phyloP scores from a whole-genome alignment of 345 rosid species.

The Rhodamnia argentea region DNA sequence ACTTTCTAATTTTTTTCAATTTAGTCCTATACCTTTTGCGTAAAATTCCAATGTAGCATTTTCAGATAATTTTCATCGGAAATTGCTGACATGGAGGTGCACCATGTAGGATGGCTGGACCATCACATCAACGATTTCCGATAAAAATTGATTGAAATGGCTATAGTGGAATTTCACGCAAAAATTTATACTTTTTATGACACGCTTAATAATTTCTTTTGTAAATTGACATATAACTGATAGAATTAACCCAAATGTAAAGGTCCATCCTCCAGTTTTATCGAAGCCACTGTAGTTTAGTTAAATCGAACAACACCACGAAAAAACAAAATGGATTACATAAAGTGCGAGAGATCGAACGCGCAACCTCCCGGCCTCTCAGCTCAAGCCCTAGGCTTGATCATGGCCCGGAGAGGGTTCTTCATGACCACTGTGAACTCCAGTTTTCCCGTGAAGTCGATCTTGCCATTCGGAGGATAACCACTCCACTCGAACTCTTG shows the following conservation, averaged over 20 bases:
- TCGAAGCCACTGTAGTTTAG: neutral
- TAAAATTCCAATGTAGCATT: neutral
- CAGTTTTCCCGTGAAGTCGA: constrained; percentile 59
- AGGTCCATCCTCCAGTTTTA: neutral
- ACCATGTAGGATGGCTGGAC: no score
- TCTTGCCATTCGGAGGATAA: constrained; percentile 23
- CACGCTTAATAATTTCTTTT: no score
- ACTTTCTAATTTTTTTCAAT: neutral
- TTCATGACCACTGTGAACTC: constrained; percentile 91
- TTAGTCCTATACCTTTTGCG: neutral
- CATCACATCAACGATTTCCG: neutral
- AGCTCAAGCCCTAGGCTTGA: constrained; percentile 40
- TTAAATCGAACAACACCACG: neutral
- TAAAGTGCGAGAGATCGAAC: neutral
- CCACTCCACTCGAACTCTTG: constrained; percentile 84
- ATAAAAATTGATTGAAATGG: accelerated
- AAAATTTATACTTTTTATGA: neutral
- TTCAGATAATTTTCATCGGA: neutral
- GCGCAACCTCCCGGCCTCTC: neutral
- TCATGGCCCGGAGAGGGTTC: constrained; percentile 45
- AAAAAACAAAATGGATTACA: neutral
- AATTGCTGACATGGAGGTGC: neutral
- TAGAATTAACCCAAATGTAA: neutral
- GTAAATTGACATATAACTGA: neutral
- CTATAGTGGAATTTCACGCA: neutral